Conservation (phyloP, 306 rosid species). For the Trifolium dubium region DNA sequence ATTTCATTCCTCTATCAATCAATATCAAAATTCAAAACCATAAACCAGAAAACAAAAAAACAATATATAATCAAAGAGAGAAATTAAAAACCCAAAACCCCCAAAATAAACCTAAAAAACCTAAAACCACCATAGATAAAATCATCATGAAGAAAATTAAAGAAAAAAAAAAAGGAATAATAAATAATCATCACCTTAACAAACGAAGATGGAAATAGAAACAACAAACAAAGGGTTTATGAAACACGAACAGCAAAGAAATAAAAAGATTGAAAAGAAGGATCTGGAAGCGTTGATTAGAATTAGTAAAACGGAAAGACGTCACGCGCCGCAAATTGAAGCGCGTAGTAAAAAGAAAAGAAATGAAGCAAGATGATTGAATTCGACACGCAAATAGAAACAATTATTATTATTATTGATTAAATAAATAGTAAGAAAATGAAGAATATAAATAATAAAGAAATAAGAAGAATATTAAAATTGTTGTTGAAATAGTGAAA, state of each 20-base stretch:
- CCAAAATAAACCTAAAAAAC: background rate
- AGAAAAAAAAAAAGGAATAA: background rate
- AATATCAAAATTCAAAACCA: slow-evolving; percentile 5
- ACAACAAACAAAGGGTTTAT: background rate
- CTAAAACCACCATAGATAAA: slow-evolving; percentile 20
- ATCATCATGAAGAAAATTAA: background rate
- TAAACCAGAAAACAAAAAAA: background rate
- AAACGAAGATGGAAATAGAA: slow-evolving; percentile 8
- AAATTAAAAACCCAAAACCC: background rate
- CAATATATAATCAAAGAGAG: background rate
- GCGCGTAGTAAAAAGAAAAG: background rate
- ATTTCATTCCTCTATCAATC: slow-evolving; percentile 6
- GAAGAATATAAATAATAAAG: no score
- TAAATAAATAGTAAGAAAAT: no score
- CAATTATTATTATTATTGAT: background rate
- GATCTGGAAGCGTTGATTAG: slow-evolving; percentile 43
- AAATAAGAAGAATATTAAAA: no score
- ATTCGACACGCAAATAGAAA: slow-evolving; percentile 31
- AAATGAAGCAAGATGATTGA: background rate
- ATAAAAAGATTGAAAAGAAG: slow-evolving; percentile 22
- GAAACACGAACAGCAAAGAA: background rate
- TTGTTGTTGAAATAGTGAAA: no score
- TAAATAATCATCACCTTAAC: slow-evolving; percentile 23
- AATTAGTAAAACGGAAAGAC: slow-evolving; percentile 17
- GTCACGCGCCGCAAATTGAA: background rate